These are phyloP conservation scores for Hygrocybe punicea DNA, from an alignment of 768 basidiomycete genomes.

Conservation along the genomic window DNA sequence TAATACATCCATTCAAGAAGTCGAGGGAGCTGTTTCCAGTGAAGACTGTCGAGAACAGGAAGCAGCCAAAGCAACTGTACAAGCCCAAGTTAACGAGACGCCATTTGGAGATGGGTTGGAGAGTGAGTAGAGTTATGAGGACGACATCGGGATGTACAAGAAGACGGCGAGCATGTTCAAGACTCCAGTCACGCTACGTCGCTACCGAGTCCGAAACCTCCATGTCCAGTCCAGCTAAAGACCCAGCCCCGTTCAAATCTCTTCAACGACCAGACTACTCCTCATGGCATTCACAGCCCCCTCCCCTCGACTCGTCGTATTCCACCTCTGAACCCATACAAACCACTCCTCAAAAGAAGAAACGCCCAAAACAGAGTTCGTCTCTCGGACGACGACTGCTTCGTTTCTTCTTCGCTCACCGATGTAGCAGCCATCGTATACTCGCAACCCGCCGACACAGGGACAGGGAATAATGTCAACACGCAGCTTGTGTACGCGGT, in stretches of 20 bases:
- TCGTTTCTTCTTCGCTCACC: neutral
- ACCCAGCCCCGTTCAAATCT: conserved; percentile 71
- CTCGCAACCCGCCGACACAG: conserved; percentile 85
- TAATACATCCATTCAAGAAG: too few relatives aligned
- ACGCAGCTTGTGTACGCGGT: conserved; percentile 87
- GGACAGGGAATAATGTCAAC: conserved; percentile 75
- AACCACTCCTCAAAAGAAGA: conserved; percentile 46
- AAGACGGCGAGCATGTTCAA: too few relatives aligned
- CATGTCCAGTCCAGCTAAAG: conserved; percentile 70
- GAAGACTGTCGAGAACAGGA: too few relatives aligned
- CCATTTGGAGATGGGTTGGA: too few relatives aligned
- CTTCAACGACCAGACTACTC: conserved; percentile 66
- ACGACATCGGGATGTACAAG: too few relatives aligned
- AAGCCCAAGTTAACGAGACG: too few relatives aligned
- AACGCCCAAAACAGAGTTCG: conserved; percentile 65
- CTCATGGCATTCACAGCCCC: conserved; percentile 73
- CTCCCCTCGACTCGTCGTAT: conserved; percentile 31
- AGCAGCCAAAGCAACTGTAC: too few relatives aligned
- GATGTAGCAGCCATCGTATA: conserved; percentile 61
- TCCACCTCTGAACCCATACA: conserved; percentile 24
- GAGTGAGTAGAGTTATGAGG: too few relatives aligned
- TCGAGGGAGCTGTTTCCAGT: too few relatives aligned
- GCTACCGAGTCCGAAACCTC: conserved; percentile 15
- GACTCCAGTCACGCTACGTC: too few relatives aligned
- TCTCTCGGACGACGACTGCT: conserved; percentile 9